A percentile compares a stretch with the other conserved stretches of the same genome.
phyloP scores from a whole-genome alignment of 768 basidiomycete species.

The Hypholoma sublateritium region DNA sequence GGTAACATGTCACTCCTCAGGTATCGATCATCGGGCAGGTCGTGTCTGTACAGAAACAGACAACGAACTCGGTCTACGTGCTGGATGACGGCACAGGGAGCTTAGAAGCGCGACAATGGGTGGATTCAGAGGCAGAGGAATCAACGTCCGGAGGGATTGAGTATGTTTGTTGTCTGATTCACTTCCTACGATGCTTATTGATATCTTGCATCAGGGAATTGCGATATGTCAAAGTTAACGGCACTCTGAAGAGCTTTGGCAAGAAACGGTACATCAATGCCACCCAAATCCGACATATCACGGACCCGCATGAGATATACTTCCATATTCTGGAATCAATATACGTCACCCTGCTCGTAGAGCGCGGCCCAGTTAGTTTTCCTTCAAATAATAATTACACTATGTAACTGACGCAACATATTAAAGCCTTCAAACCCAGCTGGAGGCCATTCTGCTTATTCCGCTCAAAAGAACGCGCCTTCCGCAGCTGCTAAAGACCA shows the following conservation, averaged over 20 bases:
- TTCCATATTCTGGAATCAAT: constrained; percentile 83
- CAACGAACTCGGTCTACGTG: constrained; percentile 79
- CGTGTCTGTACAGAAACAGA: constrained; percentile 59
- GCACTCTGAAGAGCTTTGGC: constrained; percentile 78
- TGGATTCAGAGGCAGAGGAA: constrained; percentile 62
- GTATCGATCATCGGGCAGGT: constrained; percentile 47
- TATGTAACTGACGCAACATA: constrained; percentile 16
- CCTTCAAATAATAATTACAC: background rate
- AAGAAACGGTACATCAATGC: constrained; percentile 83
- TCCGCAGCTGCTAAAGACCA: constrained; percentile 32
- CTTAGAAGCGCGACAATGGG: constrained; percentile 82
- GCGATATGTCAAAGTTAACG: constrained; percentile 80
- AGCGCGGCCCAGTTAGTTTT: constrained; percentile 61
- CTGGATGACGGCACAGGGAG: constrained; percentile 87
- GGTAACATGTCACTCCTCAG: constrained; percentile 9
- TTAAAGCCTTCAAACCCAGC: constrained; percentile 18
- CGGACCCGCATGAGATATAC: constrained; percentile 74
- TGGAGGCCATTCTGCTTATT: constrained; percentile 38
- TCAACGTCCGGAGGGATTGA: constrained; percentile 48
- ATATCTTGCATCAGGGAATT: constrained; percentile 51
- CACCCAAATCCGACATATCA: constrained; percentile 65
- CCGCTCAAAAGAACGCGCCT: constrained; percentile 27
- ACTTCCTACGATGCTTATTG: background rate
- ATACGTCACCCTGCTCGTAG: constrained; percentile 61
- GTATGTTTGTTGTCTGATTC: constrained; percentile 23